Base-by-base conservation (phyloP, 441 rosid species). In the Pelargonium myrrhifolium region DNA sequence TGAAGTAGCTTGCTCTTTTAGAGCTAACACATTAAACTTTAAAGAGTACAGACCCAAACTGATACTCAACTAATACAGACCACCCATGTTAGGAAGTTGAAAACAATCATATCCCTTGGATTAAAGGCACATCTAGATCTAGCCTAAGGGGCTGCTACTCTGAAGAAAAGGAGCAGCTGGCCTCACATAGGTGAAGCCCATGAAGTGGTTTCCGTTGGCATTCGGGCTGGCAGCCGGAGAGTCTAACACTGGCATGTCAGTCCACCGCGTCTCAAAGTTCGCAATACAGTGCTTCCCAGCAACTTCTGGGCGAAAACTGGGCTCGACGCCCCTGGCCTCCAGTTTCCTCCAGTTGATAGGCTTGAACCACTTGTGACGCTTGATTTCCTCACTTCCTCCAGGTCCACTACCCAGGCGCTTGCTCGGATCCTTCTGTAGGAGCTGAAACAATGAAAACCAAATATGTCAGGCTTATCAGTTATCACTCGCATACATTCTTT, bases 221-320 rank as follows among this genome's bases (percentile, higher is more conserved):
- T 70, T 87, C 1, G 99, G 99, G 76, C 93, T 89, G 68, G 79
- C 86, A 65, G 87, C 97, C 12, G 97, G 97, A 28, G 96, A 93
- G 73, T 85, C 94, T 10, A 71, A 49, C 64, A 88, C 65, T 20
- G 95, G 84, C 99, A 89, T 89, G 8, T 91, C 95, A 11, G 97
- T 91, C 97, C 97, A 91, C 55, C 76, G 72, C 66, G 79, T 89
- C 71, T 89, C 96, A 11, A 93, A 93, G 79, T 93, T 93, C 12
- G 96, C 99, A 47, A 87, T 82, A 83, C 99, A 91, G 35, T 79
- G 88, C 71, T 77, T 83, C 69, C 96, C 97, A 0, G 86, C 87
- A 8, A 93, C 92, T 64, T 88, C 84, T 0, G 99, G 97, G 4
- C 81, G 81, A 75, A 93, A 93, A 74, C 92, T 81, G 9, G 97